Evolutionary conservation across 495 filamentous ascomycete genomes (phyloP).

Genomic region (Penicillium diatomitis): DNA sequence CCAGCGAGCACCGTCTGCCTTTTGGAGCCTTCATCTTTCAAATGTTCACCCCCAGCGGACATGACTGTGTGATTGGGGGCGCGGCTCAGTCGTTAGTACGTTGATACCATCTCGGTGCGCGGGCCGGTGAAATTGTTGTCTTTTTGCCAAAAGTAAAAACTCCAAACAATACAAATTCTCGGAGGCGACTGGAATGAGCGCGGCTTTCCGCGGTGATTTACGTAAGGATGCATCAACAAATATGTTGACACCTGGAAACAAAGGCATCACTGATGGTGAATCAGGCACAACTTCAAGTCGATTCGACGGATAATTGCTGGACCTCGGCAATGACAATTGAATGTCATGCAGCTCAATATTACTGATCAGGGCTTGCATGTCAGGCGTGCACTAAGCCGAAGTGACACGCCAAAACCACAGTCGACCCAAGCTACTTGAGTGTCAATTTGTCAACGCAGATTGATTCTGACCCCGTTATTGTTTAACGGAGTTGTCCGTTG

Average conservation of each 20-base stretch:
- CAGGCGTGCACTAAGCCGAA: not conserved
- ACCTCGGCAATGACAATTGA: not conserved
- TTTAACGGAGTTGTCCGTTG: not conserved
- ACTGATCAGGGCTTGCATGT: not conserved
- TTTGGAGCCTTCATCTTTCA: conserved; percentile 90
- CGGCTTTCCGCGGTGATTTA: conserved; percentile 3
- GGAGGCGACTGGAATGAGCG: conserved; percentile 10
- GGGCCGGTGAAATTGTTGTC: not conserved
- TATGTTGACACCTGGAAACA: not conserved
- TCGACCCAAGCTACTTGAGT: no score
- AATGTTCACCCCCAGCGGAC: conserved; percentile 63
- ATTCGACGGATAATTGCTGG: not conserved
- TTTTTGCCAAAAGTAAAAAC: conserved; percentile 1
- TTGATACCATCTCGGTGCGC: no score
- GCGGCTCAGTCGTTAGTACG: not conserved
- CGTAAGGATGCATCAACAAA: conserved; percentile 3
- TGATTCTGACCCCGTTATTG: no score
- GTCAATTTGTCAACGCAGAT: no score
- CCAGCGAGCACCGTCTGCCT: conserved; percentile 77
- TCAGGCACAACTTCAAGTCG: not conserved
- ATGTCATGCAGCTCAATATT: not conserved
- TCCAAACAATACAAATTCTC: not conserved
- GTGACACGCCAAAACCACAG: no score
- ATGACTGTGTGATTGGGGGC: conserved; percentile 43
- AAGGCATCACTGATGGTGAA: not conserved